A percentile compares a stretch with the other conserved stretches of the same genome.
Conservation (phyloP, 106 monocot species). For the Allium cepa region DNA sequence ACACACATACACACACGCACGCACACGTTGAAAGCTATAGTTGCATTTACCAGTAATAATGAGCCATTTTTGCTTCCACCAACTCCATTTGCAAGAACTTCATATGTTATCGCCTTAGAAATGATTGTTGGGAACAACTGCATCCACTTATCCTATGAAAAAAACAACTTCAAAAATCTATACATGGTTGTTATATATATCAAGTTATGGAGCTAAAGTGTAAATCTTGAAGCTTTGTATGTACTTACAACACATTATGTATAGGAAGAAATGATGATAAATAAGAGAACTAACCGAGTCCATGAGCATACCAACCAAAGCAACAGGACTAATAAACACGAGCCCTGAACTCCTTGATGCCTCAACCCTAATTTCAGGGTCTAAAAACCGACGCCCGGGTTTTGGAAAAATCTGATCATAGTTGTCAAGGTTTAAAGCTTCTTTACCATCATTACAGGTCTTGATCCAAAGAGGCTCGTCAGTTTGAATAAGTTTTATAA, state of each 20-base stretch:
- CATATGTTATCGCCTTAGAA: constrained; percentile 65
- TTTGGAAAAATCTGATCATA: constrained; percentile 70
- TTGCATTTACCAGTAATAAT: constrained; percentile 52
- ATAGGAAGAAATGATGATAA: not conserved
- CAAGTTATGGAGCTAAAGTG: too few relatives aligned
- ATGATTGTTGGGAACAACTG: constrained; percentile 81
- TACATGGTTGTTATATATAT: too few relatives aligned
- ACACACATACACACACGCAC: too few relatives aligned
- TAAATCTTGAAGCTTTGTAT: too few relatives aligned
- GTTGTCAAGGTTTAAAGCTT: constrained; percentile 47
- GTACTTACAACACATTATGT: too few relatives aligned
- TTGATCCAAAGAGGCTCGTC: constrained; percentile 83
- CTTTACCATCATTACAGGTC: constrained; percentile 31
- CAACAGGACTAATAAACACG: constrained; percentile 45
- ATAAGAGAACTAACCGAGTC: constrained; percentile 45
- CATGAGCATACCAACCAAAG: constrained; percentile 81
- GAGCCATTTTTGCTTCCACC: constrained; percentile 55
- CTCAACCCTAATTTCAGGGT: constrained; percentile 44
- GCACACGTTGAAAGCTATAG: constrained; percentile 24
- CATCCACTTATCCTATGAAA: constrained; percentile 63
- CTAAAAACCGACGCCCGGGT: constrained; percentile 27
- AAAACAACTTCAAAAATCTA: not conserved
- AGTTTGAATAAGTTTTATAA: constrained; percentile 59
- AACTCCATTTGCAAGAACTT: constrained; percentile 60
- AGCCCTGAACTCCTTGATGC: constrained; percentile 51